Conservation (phyloP, 2,329 filamentous ascomycete genomes). For the Xylaria multiplex region DNA sequence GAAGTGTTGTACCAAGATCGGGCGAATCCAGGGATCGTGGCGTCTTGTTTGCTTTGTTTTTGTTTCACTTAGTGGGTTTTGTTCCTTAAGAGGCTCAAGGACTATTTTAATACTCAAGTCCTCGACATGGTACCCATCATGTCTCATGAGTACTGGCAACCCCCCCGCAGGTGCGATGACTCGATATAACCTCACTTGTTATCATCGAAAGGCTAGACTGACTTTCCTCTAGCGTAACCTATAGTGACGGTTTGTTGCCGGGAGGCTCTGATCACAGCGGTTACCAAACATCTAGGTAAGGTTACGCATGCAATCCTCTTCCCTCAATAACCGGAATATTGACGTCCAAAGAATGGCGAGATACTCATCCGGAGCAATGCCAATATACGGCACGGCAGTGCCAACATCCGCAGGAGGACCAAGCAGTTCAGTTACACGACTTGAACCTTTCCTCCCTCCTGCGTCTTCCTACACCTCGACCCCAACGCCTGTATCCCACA, state of each 20-base stretch:
- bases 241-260: conserved; percentile 46
- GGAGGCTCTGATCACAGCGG: conserved; percentile 43
- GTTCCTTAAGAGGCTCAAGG: conserved; percentile 24
- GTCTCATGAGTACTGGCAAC: conserved; percentile 61
- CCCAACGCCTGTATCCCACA: conserved; percentile 54
- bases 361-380: conserved; percentile 52
- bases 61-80: conserved; percentile 26
- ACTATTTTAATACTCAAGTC: conserved; percentile 52
- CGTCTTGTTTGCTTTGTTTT: conserved; percentile 32
- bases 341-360: conserved; percentile 54
- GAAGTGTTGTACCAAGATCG: conserved; percentile 23
- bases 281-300: conserved; percentile 50
- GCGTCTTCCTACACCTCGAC: conserved; percentile 56
- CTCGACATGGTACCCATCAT: conserved; percentile 58
- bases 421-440: conserved; percentile 53
- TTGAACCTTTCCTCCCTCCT: conserved; percentile 54
- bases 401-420: conserved; percentile 42
- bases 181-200: conserved; percentile 38
- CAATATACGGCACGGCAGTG: conserved; percentile 43
- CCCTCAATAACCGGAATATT: conserved; percentile 46
- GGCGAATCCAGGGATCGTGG: conserved; percentile 28
- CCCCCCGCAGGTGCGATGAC: conserved; percentile 63
- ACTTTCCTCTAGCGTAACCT: conserved; percentile 47
- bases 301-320: conserved; percentile 37
- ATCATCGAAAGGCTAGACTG: conserved; percentile 41